Evolutionary conservation across 23 red algal species (phyloP).

Genomic region (Chondrus crispus): DNA sequence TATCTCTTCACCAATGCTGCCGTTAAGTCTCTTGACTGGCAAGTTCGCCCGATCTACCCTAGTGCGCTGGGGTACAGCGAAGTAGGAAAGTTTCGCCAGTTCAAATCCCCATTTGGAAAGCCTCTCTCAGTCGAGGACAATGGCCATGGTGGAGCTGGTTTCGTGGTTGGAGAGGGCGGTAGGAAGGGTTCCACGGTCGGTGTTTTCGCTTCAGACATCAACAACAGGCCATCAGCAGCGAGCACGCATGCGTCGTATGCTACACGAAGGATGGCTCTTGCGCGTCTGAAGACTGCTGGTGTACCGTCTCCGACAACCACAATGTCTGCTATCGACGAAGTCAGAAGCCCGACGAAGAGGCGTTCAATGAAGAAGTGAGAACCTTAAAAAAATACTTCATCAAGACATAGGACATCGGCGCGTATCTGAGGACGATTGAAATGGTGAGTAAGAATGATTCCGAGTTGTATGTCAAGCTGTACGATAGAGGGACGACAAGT

Average conservation of each 20-base stretch:
- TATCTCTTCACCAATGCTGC: not conserved
- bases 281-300: constrained; percentile 35
- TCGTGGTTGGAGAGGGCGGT: not conserved
- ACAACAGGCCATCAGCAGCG: constrained; percentile 34
- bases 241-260: not conserved
- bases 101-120: not conserved
- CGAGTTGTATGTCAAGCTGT: not conserved
- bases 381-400: not conserved
- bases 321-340: constrained; percentile 28
- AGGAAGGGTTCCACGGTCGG: not conserved
- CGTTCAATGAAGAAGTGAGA: not conserved
- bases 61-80: not conserved
- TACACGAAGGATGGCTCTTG: constrained; percentile 33
- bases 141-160: constrained; percentile 1
- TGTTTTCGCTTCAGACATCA: constrained; percentile 37
- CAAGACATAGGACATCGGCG: constrained; percentile 16
- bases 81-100: constrained; percentile 30
- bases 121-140: not conserved
- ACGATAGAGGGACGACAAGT: not conserved
- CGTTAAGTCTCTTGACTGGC: not conserved
- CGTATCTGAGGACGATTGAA: constrained; percentile 2
- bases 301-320: not conserved
- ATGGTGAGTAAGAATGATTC: not conserved
- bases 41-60: not conserved
- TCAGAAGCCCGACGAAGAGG: not conserved